These are phyloP conservation scores for Lentithecium fluviatile DNA, from an alignment of 495 filamentous ascomycete genomes.

Conservation along the genomic window DNA sequence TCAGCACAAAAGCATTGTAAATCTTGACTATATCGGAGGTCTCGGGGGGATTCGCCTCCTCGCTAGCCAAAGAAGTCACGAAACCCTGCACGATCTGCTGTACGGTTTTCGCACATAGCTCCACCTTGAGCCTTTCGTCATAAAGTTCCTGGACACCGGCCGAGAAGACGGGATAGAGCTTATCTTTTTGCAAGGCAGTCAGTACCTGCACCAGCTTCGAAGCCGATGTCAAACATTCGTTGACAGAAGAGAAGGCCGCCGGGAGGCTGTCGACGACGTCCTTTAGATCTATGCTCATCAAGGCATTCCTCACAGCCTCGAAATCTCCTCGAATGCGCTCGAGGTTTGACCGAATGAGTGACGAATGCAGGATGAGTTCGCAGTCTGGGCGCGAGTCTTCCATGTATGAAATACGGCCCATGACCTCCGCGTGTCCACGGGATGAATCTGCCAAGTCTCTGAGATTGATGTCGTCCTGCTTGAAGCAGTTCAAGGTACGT, in stretches of 20 bases:
- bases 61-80: too few relatives aligned
- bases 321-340: not conserved
- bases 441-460: constrained; percentile 76
- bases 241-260: not conserved
- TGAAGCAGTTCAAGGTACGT: constrained; percentile 78
- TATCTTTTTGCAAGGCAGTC: constrained; percentile 5
- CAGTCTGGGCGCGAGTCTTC: constrained; percentile 12
- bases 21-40: not conserved
- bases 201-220: constrained; percentile 11
- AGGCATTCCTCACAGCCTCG: not conserved
- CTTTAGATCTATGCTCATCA: not conserved
- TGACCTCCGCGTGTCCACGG: constrained; percentile 53
- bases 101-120: not conserved
- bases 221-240: not conserved
- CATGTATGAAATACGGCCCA: constrained; percentile 1
- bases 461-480: constrained; percentile 83
- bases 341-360: not conserved
- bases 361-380: constrained; percentile 44
- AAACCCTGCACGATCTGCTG: not conserved
- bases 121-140: not conserved
- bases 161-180: constrained; percentile 13
- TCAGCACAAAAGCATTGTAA: not conserved
- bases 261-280: constrained; percentile 4
- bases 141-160: not conserved
- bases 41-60: too few relatives aligned